These are phyloP conservation scores for Solanum piurae DNA, from an alignment of 257 asterid genomes.

Conservation along the genomic window DNA sequence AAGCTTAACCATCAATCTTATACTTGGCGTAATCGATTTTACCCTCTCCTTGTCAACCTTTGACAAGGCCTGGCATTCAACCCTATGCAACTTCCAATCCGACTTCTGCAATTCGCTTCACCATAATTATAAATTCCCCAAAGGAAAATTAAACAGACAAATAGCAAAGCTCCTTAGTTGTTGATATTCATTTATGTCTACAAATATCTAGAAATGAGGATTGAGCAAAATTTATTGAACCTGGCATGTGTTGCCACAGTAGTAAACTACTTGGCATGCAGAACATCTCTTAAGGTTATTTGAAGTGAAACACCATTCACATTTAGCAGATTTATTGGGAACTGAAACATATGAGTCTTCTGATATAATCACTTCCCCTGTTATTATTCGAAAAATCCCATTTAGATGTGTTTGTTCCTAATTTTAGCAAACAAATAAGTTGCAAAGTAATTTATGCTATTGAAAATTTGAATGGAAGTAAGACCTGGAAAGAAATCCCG, in stretches of 20 bases:
- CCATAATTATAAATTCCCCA: not conserved
- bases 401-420: not conserved
- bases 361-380: slow-evolving; percentile 73
- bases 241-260: slow-evolving; percentile 82
- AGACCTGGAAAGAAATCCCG: slow-evolving; percentile 75
- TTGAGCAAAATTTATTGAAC: slow-evolving; percentile 1
- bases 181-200: not conserved
- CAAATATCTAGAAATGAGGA: not conserved
- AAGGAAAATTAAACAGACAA: not conserved
- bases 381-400: not conserved
- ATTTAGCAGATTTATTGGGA: slow-evolving; percentile 56
- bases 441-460: not conserved
- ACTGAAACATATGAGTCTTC: slow-evolving; percentile 76
- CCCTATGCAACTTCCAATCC: slow-evolving; percentile 82
- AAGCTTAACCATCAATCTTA: slow-evolving; percentile 76
- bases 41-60: slow-evolving; percentile 54
- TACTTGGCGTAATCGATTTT: slow-evolving; percentile 54
- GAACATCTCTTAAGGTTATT: slow-evolving; percentile 73
- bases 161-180: not conserved
- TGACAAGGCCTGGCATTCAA: slow-evolving; percentile 48
- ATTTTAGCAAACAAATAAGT: not conserved
- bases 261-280: slow-evolving; percentile 68
- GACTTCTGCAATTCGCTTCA: slow-evolving; percentile 39
- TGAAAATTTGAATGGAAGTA: not conserved
- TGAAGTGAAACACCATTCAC: slow-evolving; percentile 76